Evolutionary conservation across 1,284 basidiomycete species (phyloP), one percentile per base, ranked within the genome.

Genomic region (Thelephora terrestris): DNA sequence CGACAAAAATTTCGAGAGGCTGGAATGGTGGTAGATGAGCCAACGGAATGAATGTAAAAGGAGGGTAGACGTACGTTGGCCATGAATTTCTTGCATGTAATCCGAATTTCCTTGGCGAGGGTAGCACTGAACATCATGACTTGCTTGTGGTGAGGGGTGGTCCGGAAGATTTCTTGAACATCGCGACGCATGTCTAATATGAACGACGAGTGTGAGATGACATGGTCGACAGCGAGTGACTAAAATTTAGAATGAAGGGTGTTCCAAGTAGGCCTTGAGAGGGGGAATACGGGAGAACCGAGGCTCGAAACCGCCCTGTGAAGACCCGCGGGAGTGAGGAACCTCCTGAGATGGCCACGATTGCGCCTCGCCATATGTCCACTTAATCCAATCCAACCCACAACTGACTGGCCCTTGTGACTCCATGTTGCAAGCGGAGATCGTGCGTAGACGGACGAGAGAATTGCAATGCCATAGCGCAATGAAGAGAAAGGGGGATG

Each of bases 51-150:
- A 2, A 23, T 38, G 6, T 37, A 3, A 27, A 43, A 38, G 36
- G 32, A 23, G 44, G 34, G 43, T 17, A 47, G 12, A 76, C 91
- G 58, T 61, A 97, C 95, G 67, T 92, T 97, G 49, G 92, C 90
- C 96, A 99, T 99, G 68, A 99, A 99, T 70, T 99, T 99, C 74
- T 99, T 99, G 81, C 96, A 99, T 0, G 94, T 98, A 6, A 85
- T 79, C 50, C 96, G 81, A 53, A 99, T 95, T 56, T 99, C 96
- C 76, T 99, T 99, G 50, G 92, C 83, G 53, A 99, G 73, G 1
- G 96, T 99, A 43, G 96, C 96, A 60, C 91, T 95, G 77, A 99
- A 99, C 96, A 99, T 99, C 96, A 99, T 99, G 56, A 99, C 96
- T 77, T 99, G 96, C 76, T 99, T 99, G 80, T 97, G 93, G 70